Evolutionary conservation across 2,329 filamentous ascomycete species (phyloP).

Genomic region (Aureobasidium sp.): DNA sequence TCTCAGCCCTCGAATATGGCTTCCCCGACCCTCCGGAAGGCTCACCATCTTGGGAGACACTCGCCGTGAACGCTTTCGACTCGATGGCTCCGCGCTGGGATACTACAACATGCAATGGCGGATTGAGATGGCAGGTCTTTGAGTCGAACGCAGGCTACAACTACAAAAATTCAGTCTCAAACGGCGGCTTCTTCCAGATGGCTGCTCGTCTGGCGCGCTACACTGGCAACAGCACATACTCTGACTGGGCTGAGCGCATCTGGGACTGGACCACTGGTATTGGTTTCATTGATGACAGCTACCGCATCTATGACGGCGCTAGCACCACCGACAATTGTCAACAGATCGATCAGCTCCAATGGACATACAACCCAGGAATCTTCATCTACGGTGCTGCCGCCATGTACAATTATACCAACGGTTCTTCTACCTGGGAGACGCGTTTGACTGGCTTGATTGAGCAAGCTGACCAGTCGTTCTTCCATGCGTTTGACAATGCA

Average conservation of each 20-base stretch:
- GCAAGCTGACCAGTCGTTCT: conserved; percentile 43
- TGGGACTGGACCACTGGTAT: conserved; percentile 36
- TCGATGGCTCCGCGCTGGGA: conserved; percentile 69
- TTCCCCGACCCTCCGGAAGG: conserved; percentile 64
- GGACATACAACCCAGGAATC: conserved; percentile 46
- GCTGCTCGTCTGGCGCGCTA: conserved; percentile 47
- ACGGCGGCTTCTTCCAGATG: conserved; percentile 77
- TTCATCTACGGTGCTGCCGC: conserved; percentile 49
- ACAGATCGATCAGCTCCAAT: conserved; percentile 38
- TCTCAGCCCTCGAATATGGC: conserved; percentile 69
- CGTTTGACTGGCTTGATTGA: conserved; percentile 55
- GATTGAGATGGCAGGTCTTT: conserved; percentile 82
- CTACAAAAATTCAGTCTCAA: conserved; percentile 78
- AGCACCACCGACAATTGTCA: conserved; percentile 39
- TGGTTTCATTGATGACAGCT: conserved; percentile 46
- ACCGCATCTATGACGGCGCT: conserved; percentile 40
- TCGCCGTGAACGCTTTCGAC: conserved; percentile 75
- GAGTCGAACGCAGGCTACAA: conserved; percentile 60
- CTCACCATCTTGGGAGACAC: conserved; percentile 61
- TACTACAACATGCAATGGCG: conserved; percentile 57
- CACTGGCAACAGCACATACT: conserved; percentile 46
- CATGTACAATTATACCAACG: conserved; percentile 49
- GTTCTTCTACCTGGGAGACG: conserved; percentile 38
- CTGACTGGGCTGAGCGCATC: conserved; percentile 50
- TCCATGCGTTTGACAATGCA: conserved; percentile 45